A percentile compares a stretch with the other conserved stretches of the same genome.
Conservation (phyloP, 148 eudicot species). For the Rhododendron henanense region DNA sequence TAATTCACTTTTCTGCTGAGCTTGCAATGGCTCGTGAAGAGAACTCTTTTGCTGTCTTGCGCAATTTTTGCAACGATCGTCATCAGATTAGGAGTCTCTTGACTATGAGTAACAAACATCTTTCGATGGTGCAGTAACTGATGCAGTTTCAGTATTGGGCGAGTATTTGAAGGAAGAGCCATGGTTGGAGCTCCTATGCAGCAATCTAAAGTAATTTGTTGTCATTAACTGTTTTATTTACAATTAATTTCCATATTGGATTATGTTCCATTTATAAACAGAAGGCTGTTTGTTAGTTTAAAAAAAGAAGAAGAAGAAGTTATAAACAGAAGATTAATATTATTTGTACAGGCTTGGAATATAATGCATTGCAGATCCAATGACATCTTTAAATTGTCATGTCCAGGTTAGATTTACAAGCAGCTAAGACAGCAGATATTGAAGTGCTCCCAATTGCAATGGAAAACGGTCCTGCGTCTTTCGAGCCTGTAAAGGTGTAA, state of each 20-base stretch:
- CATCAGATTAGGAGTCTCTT: neutral
- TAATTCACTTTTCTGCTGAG: neutral
- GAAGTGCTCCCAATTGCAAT: neutral
- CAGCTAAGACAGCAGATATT: conserved; percentile 15
- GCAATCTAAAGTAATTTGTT: conserved; percentile 56
- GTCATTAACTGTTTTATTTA: neutral
- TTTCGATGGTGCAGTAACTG: conserved; percentile 50
- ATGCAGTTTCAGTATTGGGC: conserved; percentile 64
- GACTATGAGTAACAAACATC: neutral
- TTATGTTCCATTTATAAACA: neutral
- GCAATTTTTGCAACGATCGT: neutral
- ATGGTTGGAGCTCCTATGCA: conserved; percentile 80
- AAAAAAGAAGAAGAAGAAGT: neutral
- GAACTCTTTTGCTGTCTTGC: neutral
- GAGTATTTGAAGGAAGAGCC: conserved; percentile 93
- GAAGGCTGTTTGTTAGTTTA: neutral
- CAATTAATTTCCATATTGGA: neutral
- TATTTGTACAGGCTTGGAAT: neutral
- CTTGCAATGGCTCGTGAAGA: neutral
- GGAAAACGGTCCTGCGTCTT: conserved; percentile 20
- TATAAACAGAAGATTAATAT: neutral
- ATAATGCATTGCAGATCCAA: conserved; percentile 1
- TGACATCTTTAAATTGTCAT: neutral
- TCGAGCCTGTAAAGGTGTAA: conserved; percentile 31
- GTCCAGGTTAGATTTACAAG: conserved; percentile 40